Conservation (phyloP, 176 grass and related monocot genomes). For the Paspalum notatum region DNA sequence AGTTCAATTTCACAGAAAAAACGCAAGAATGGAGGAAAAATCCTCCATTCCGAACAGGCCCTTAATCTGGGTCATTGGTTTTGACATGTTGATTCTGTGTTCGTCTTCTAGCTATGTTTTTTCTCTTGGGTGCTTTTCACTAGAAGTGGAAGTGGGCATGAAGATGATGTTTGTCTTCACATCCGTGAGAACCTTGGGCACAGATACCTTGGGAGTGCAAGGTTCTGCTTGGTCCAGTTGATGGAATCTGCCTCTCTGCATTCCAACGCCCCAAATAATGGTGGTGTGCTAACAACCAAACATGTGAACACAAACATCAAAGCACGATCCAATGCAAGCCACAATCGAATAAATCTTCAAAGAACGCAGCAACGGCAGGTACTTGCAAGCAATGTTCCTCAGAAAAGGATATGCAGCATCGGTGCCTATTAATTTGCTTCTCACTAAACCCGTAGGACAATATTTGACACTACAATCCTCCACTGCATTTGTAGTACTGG, state of each 20-base stretch:
- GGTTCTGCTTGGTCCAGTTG: slow-evolving; percentile 7
- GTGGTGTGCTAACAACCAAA: slow-evolving; percentile 21
- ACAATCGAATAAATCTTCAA: not conserved
- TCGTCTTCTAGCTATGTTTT: not conserved
- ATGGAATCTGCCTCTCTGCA: slow-evolving; percentile 3
- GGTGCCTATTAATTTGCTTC: no score
- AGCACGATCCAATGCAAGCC: not conserved
- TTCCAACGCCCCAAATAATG: slow-evolving; percentile 33
- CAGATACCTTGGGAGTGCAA: no score
- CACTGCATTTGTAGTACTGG: not conserved
- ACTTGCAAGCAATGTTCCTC: no score
- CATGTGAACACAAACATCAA: not conserved
- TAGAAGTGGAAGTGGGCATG: not conserved
- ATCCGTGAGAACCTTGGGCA: no score
- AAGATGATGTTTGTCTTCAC: no score
- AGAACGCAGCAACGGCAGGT: no score
- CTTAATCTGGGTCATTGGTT: not conserved
- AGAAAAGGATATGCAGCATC: no score
- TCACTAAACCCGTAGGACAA: not conserved
- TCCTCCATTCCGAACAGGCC: no score
- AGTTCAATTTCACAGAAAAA: no score
- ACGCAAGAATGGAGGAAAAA: no score
- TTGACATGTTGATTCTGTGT: not conserved
- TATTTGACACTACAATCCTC: not conserved
- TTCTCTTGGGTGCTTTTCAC: no score